Evolutionary conservation across 129 eudicot species (phyloP), one percentile per base, ranked within the genome.

Genomic region (Chrysanthemum makinoi): DNA sequence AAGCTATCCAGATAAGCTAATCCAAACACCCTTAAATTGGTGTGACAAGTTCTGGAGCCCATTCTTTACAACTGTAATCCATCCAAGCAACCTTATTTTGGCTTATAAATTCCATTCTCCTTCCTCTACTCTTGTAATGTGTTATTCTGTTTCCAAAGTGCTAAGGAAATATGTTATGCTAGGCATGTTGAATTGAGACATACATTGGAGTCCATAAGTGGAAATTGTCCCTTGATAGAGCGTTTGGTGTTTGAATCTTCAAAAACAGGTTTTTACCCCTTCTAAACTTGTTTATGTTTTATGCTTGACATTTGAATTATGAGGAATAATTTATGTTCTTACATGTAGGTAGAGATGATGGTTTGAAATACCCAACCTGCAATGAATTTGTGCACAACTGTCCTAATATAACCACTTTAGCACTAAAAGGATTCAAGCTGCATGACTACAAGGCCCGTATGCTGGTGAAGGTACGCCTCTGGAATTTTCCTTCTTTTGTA

Each of bases 231-330:
- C 62, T 69, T 83, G 70, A 65, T 91, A 67, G 88, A 86, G 77
- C 96, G 92, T 62, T 63, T 91, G 73, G 84, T 78, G 62, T 91
- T 91, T 39, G 97, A 91, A 81, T 88, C 96, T 49, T 91, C 97
- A 50, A 82, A 88, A 75, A 86, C 97, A 76, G 97, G 97, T 91
- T n/a, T 66, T 11, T 22, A 66, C 52, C 66, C 48, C 39, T 79
- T 59, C 20, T 12, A 26, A 47, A 44, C 15, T 54, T 56, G 51
- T 59, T 66, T 47, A 15, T 35, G 22, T 55, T 75, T 70, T 72
- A 69, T 22, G 8, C 24, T 14, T 47, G 53, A 20, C 65, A 8
- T 50, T 26, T 54, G 33, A 72, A 64, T n/a, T 16, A 47, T 65
- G 30, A 14, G 63, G 49, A 69, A 71, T 73, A 53, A 44, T 5